Conservation (phyloP, 257 asterid species). For the Nicotiana noctiflora region DNA sequence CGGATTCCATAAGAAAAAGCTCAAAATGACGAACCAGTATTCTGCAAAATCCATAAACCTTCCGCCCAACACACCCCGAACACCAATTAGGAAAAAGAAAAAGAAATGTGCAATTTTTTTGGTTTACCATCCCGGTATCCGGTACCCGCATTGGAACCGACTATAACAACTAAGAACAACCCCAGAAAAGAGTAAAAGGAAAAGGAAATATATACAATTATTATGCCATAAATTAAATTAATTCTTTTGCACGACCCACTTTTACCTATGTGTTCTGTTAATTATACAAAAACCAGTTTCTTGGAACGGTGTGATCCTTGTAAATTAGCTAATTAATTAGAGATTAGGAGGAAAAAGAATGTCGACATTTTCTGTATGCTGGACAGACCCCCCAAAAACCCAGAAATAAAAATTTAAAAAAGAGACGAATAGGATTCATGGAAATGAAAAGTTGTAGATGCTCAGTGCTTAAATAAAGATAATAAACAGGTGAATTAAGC, state of each 20-base stretch:
- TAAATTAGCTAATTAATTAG: not conserved
- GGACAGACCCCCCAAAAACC: too few species aligned
- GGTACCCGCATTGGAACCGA: too few species aligned
- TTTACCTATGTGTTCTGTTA: not conserved
- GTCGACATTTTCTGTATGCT: not conserved
- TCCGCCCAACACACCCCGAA: not conserved
- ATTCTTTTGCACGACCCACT: not conserved
- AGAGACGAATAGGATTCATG: too few species aligned
- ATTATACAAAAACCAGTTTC: too few species aligned
- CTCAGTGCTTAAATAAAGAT: not conserved
- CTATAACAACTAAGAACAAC: not conserved
- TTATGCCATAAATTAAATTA: not conserved
- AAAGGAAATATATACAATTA: not conserved
- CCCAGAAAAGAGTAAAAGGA: not conserved
- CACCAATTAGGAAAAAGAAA: not conserved
- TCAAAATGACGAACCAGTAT: not conserved
- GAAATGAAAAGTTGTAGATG: too few species aligned
- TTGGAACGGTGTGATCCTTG: too few species aligned
- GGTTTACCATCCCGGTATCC: too few species aligned
- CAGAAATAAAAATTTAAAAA: too few species aligned
- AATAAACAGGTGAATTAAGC: not conserved
- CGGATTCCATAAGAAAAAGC: conserved; percentile 57
- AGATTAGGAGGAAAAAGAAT: not conserved
- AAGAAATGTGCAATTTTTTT: not conserved
- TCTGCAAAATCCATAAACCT: conserved; percentile 10